Percentiles rank a stretch among this genome's conserved stretches.
Conservation (phyloP, 139 green algal species). For the Medakamo hakoo region DNA sequence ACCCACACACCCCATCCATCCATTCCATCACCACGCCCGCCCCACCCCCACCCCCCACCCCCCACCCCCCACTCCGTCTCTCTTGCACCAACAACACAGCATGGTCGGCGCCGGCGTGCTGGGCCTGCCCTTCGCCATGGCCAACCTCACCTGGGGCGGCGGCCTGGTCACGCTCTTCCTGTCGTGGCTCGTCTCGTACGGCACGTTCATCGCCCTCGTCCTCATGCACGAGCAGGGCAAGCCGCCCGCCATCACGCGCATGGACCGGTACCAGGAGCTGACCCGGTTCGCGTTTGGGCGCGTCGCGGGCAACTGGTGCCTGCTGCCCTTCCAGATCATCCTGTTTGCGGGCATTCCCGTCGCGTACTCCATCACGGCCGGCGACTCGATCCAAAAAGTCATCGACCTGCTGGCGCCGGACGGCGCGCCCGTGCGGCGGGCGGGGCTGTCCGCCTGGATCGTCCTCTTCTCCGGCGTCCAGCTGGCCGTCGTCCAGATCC, state of each 20-base stretch:
- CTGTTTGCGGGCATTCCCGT: neutral
- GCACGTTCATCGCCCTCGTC: neutral
- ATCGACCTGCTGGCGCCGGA: neutral
- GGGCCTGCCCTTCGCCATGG: neutral
- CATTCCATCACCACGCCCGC: too few species aligned
- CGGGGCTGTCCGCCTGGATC: neutral
- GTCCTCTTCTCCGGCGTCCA: neutral
- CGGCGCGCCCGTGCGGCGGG: too few species aligned
- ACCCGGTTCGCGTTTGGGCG: neutral
- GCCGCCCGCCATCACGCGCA: neutral
- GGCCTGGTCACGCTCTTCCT: neutral
- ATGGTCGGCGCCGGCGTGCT: neutral
- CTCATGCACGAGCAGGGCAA: neutral
- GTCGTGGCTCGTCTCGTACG: neutral
- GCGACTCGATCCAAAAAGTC: neutral
- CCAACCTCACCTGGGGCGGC: neutral
- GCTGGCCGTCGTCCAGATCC: neutral
- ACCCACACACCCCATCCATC: too few species aligned
- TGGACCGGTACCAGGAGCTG: neutral
- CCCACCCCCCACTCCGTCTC: too few species aligned
- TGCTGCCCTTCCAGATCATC: neutral
- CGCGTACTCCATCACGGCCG: neutral
- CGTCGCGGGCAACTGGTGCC: neutral
- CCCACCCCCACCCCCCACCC: too few species aligned
- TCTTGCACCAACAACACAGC: too few species aligned